phyloP scores from a whole-genome alignment of 768 basidiomycete genomes.

The Dentipellis sp. region DNA sequence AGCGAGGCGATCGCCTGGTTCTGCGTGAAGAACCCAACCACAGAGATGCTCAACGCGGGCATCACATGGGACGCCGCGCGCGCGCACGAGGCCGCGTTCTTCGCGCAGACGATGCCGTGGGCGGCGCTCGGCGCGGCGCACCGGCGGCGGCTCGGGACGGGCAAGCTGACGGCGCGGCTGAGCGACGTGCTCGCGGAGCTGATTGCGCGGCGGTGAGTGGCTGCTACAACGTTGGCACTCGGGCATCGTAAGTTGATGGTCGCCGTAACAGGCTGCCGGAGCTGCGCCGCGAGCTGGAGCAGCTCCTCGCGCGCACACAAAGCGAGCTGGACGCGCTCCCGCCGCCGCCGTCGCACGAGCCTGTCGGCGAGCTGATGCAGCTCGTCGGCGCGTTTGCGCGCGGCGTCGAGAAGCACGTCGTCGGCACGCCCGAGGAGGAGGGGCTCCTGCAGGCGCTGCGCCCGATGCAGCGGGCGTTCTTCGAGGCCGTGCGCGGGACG shows the following conservation, averaged over 20 bases:
- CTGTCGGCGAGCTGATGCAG: conserved; percentile 40
- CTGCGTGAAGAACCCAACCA: conserved; percentile 13
- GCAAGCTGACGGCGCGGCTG: conserved; percentile 5
- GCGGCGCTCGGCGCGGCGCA: conserved; percentile 5
- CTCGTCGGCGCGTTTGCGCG: conserved; percentile 34
- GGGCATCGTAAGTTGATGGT: too few relatives aligned
- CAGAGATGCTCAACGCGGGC: conserved; percentile 4
- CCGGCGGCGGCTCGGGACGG: conserved; percentile 10
- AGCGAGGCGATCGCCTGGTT: neutral
- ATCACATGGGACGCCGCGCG: conserved; percentile 13
- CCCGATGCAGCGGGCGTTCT: conserved; percentile 36
- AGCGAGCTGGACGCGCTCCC: conserved; percentile 27
- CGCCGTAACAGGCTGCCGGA: conserved; percentile 51
- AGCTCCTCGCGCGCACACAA: conserved; percentile 27
- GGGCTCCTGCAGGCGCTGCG: conserved; percentile 49
- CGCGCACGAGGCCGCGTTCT: conserved; percentile 4
- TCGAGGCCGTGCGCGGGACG: conserved; percentile 34
- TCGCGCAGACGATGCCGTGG: conserved; percentile 6
- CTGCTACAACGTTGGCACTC: too few relatives aligned
- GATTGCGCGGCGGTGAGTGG: conserved; percentile 8
- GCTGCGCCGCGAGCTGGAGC: conserved; percentile 46
- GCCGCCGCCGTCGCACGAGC: conserved; percentile 41
- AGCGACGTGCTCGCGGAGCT: conserved; percentile 5
- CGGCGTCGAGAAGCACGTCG: conserved; percentile 34
- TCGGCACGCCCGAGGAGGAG: conserved; percentile 39